Evolutionary conservation across 2,329 filamentous ascomycete species (phyloP), one percentile per base, ranked within the genome.

Genomic region (Dothidotthia symphoricarpi): DNA sequence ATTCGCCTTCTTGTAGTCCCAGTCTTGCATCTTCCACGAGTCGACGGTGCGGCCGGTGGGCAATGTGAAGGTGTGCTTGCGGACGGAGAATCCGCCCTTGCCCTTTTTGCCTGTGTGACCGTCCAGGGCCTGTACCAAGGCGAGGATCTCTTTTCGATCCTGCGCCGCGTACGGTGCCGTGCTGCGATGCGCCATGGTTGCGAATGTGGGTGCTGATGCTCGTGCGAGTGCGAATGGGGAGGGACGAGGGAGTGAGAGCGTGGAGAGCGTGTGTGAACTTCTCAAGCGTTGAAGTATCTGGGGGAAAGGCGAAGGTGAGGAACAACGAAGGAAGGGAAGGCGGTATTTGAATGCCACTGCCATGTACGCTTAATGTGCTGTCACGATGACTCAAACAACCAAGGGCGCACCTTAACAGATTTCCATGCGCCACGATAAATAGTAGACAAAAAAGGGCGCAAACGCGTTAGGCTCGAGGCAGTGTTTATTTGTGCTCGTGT

Each of bases 11-110:
- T 97, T 97, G 77, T 97, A 98, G 58, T 97, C 91, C 85, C 85
- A 95, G 52, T 98, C 93, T 55, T 86, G 82, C 68, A 97, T 85
- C 51, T 85, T 84, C 93, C 93, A 98, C 3, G 91, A 96, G 61
- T 93, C 82, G 39, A 97, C 87, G 5, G 72, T 73, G 49, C 88
- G 78, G 16, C 78, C 74, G 41, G 82, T 74, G 15, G 77, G 74
- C 5, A 97, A 78, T 2, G 74, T 55, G 61, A 88, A 98, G 3
- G 79, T 85, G n/a, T 79, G 81, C 71, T 89, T 94, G 67, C 85
- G 93, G 70, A 85, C 85, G 13, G 78, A 83, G 63, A 88, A 87
- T 2, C 73, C 73, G 26, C 74, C 76, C 25, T 59, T 61, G 26
- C 59, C 57, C 42, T 69, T 69, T 36, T 68, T 67, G 25, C 60